Evolutionary conservation across 345 rosid genomes (phyloP), one percentile per base, ranked within the genome.

Genomic region (Salix dunnii): DNA sequence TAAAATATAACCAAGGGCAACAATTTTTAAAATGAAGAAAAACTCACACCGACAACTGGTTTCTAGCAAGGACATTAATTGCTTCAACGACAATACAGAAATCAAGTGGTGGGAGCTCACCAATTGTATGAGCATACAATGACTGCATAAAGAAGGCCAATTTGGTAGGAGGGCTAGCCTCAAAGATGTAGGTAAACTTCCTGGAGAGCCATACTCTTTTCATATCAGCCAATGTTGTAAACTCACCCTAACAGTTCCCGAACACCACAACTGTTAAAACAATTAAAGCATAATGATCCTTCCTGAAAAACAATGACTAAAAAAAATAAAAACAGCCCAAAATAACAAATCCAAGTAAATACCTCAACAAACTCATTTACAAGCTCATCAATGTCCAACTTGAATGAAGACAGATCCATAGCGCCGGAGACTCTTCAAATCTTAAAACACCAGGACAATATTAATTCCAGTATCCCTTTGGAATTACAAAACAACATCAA

Each of bases 81-180:
- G 12, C 40, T 21, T 33, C 3, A 55, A n/a, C 6, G 48, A 17
- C 17, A 38, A 28, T 18, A 43, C n/a, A 20, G 9, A 72, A 71
- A 58, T 4, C 35, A 66, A 9, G n/a, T 23, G 0, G 28, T 11
- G 61, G 23, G 33, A 71, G 77, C 76, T n/a, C 82, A 87, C 92
- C 84, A 28, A 88, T 86, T 27, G 89, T 31, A 74, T 86, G 92
- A 71, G 90, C 86, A 81, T 89, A 91, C 53, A 91, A 75, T 40
- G 97, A 88, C 78, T 91, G 97, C 89, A 89, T 87, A 78, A 91
- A 87, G 73, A 87, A 88, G 36, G 90, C 79, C 80, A 87, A 74
- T 48, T 86, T 86, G 43, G 51, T 53, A 31, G 83, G 82, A 71
- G 90, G 94, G 35, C 80, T 74, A 49, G 92, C 94, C 36, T 88